Evolutionary conservation across 1,284 basidiomycete species (phyloP), one percentile per base, ranked within the genome.

Genomic region (Agaricales sp.): DNA sequence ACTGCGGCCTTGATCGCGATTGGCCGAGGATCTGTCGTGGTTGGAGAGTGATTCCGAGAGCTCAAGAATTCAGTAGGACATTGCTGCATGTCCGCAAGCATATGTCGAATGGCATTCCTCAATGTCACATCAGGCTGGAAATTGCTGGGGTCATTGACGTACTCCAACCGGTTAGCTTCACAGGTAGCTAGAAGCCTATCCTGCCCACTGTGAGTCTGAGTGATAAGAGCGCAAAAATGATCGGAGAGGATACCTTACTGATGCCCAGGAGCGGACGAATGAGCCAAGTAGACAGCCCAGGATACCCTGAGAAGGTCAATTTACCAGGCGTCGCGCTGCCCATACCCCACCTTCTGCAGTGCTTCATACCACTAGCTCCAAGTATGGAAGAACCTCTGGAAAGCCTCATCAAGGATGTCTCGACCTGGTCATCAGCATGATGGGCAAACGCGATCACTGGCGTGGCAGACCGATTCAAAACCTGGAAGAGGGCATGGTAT

Each of bases 401-500:
- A 16, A 84, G 59, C 4, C 87, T 77, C 71, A 88, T 80, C 43
- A 90, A 63, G 20, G 77, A 71, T 0, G 87, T 90, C 61, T 90
- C 87, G 4, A 87, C 73, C 58, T 89, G 86, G 58, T 90, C 87
- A 57, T 90, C 86, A 2, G 73, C 72, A 57, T 90, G 87, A 55
- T 90, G 87, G 0, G 75, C 87, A 46, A 82, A 72, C 1, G 81
- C 82, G 49, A 87, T 59, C 12, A 70, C 60, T 16, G 67, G 55
- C 2, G 69, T 61, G 0, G 67, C 57, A 0, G 61, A 52, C 1
- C 55, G 52, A 2, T 59, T 60, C 75, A 88, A 74, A 0, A 57
- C 63, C 4, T 69, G 52, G 54, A 82, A 77, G 24, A 90, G 58
- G 3, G 73, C 50, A 44, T 68, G 66, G 55, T 80, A 80, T 21